Evolutionary conservation across 495 filamentous ascomycete genomes (phyloP).

Genomic region (Trichoderma asperelloides): DNA sequence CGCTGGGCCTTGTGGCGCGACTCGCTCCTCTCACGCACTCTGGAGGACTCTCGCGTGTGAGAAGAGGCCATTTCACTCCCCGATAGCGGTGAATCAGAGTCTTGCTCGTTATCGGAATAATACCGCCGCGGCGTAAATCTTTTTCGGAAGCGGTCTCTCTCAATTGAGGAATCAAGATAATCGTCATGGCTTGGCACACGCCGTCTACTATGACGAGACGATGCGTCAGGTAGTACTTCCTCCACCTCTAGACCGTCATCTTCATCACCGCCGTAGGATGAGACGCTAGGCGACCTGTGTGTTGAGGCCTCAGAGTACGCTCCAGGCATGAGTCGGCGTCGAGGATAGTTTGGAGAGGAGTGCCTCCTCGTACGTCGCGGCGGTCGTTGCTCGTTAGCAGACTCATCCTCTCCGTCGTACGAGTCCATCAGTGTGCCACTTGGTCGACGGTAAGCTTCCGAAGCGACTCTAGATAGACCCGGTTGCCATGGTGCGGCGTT

Average conservation of each 20-base stretch:
- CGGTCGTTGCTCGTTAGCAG: neutral
- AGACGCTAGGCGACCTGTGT: neutral
- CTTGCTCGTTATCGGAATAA: neutral
- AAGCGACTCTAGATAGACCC: neutral
- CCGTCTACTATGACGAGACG: conserved; percentile 1
- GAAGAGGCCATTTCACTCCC: neutral
- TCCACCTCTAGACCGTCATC: neutral
- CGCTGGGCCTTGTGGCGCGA: neutral
- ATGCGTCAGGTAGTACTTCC: neutral
- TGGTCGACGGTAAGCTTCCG: neutral
- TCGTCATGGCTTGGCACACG: neutral
- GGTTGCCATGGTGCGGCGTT: neutral
- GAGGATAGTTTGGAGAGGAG: neutral
- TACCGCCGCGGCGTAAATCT: neutral
- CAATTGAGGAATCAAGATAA: neutral
- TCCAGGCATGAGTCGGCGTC: neutral
- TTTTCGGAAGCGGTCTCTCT: neutral
- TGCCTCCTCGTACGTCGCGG: neutral
- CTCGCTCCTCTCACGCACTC: neutral
- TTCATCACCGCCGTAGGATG: neutral
- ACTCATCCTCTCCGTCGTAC: neutral
- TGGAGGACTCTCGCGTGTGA: neutral
- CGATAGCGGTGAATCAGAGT: neutral
- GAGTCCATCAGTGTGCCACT: conserved; percentile 1
- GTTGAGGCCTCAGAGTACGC: conserved; percentile 1